Conservation (phyloP, 139 green algal species). For the Asterochloris sp. region DNA sequence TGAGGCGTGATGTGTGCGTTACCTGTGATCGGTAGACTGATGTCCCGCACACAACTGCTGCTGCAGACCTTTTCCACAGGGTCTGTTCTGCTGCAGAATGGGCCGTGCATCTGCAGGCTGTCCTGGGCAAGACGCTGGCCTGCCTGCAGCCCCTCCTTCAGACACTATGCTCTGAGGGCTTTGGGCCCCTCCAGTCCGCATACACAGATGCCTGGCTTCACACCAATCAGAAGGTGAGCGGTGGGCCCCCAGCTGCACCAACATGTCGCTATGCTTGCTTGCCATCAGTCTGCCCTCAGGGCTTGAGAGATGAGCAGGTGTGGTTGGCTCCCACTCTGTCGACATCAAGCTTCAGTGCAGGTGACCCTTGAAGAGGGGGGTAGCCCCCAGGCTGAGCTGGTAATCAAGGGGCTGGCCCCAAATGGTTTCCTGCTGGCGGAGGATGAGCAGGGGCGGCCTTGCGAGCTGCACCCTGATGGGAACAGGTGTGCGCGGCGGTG, state of each 20-base stretch:
- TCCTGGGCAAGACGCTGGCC: slow-evolving; percentile 52
- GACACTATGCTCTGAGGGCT: slow-evolving; percentile 59
- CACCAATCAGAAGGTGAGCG: slow-evolving; percentile 56
- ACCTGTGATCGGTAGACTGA: too few species aligned
- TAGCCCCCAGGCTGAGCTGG: slow-evolving; percentile 25
- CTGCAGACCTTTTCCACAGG: too few species aligned
- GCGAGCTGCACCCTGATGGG: slow-evolving; percentile 88
- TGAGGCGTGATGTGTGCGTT: too few species aligned
- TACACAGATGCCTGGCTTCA: slow-evolving; percentile 84
- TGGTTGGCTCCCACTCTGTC: not conserved
- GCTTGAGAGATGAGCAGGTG: not conserved
- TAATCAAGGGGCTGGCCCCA: slow-evolving; percentile 47
- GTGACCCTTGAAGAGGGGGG: slow-evolving; percentile 38
- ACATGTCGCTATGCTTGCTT: not conserved
- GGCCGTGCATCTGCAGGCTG: slow-evolving; percentile 1
- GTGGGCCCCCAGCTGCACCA: not conserved
- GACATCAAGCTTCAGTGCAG: slow-evolving; percentile 11
- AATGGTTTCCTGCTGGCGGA: slow-evolving; percentile 75
- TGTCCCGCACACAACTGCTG: too few species aligned
- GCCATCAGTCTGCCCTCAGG: not conserved
- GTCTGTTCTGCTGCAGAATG: not conserved
- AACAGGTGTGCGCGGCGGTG: slow-evolving; percentile 52
- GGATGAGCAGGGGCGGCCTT: slow-evolving; percentile 51
- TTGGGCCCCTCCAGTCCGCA: slow-evolving; percentile 53
- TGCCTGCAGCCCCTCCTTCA: slow-evolving; percentile 54